A percentile compares a stretch with the other conserved stretches of the same genome.
phyloP scores from a whole-genome alignment of 2,329 filamentous ascomycete genomes.

The Dactylella cylindrospora region DNA sequence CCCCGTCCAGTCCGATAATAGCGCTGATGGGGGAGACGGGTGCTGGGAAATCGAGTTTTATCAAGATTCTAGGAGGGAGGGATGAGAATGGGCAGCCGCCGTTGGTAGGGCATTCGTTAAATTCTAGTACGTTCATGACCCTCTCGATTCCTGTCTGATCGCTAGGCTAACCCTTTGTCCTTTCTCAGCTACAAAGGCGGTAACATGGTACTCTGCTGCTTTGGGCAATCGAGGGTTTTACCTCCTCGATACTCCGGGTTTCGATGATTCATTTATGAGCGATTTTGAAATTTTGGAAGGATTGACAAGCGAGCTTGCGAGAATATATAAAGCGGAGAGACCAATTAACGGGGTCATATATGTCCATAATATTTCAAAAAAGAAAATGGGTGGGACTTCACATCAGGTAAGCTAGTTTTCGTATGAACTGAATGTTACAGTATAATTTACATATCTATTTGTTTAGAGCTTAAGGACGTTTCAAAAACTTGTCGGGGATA shows the following conservation, averaged over 20 bases:
- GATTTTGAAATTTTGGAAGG: slow-evolving; percentile 45
- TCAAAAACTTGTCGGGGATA: slow-evolving; percentile 35
- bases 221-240: slow-evolving; percentile 29
- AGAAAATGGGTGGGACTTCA: slow-evolving; percentile 39
- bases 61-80: slow-evolving; percentile 43
- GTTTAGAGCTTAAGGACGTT: slow-evolving; percentile 31
- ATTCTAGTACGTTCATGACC: slow-evolving; percentile 25
- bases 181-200: slow-evolving; percentile 35
- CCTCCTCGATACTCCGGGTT: slow-evolving; percentile 45
- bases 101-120: slow-evolving; percentile 25
- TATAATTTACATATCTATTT: not conserved
- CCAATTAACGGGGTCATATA: slow-evolving; percentile 36
- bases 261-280: slow-evolving; percentile 45
- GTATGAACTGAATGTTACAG: not conserved
- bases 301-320: slow-evolving; percentile 22
- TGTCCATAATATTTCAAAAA: slow-evolving; percentile 37
- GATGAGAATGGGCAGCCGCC: slow-evolving; percentile 23
- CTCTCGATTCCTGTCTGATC: slow-evolving; percentile 18
- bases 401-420: slow-evolving; percentile 13
- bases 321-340: slow-evolving; percentile 18
- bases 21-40: slow-evolving; percentile 50
- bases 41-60: slow-evolving; percentile 48
- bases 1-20: slow-evolving; percentile 35
- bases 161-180: not conserved
- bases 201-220: slow-evolving; percentile 30